Evolutionary conservation across 768 basidiomycete genomes (phyloP), one percentile per base, ranked within the genome.

Genomic region (Phylloporus arenicola): DNA sequence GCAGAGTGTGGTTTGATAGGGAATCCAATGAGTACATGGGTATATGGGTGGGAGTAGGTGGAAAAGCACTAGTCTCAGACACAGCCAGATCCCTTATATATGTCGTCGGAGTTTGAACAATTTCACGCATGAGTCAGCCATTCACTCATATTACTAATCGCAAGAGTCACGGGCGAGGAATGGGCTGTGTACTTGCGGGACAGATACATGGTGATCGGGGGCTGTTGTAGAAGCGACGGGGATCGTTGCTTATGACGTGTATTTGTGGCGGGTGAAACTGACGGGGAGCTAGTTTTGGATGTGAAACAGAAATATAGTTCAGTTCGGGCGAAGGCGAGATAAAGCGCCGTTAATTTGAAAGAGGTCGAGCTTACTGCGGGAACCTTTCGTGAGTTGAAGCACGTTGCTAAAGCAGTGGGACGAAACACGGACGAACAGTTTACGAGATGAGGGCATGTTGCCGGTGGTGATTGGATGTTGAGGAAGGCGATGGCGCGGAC

Each of bases 361-460:
- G 60, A 30, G 6, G 14, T 46, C 31, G 53, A 61, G 49, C 35
- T 50, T 50, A 38, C 37, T 44, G 43, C 49, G 43, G 42, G 25
- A 25, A 17, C 25, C 11, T 20, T 44, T 16, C 16, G 17, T 34
- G 46, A 31, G 45, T 19, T 10, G 47, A 61, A 52, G 49, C 51
- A 56, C 55, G 67, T 59, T 56, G 50, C 29, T 34, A n/a, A 37
- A 49, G 35, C 3, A 22, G 52, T 3, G 43, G n/a, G 49, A 43
- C 44, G 51, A 57, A 55, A 49, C 53, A 39, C n/a, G 43, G 33
- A 41, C 38, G 47, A 8, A 24, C n/a, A 27, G 39, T 38, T 64
- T 63, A 60, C 56, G 59, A 50, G 45, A 55, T 38, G 40, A 44
- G n/a, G 51, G 52, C 67, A 57, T 64, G 67, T 52, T 64, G 57